Conservation (phyloP, 495 filamentous ascomycete genomes). For the Hypoxylon lienhwacheense region DNA sequence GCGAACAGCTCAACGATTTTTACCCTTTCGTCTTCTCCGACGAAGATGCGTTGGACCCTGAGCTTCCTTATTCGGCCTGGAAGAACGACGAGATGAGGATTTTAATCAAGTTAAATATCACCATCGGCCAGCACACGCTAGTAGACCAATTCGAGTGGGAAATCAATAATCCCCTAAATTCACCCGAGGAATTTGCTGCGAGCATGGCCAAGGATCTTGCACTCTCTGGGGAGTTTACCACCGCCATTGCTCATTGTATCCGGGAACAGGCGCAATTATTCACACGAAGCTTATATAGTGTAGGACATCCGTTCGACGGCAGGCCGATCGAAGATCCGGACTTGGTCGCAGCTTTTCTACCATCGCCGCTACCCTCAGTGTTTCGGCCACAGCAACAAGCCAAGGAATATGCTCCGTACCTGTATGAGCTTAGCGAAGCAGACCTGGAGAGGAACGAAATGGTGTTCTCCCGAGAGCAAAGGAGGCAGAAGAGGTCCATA, state of each 20-base stretch:
- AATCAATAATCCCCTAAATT: slow-evolving; percentile 91
- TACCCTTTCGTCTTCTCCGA: slow-evolving; percentile 87
- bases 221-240: slow-evolving; percentile 93
- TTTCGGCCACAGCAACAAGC: slow-evolving; percentile 88
- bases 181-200: slow-evolving; percentile 88
- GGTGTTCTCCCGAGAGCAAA: slow-evolving; percentile 87
- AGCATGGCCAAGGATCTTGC: slow-evolving; percentile 90
- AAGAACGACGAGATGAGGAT: slow-evolving; percentile 99
- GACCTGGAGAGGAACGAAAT: slow-evolving; percentile 90
- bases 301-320: slow-evolving; percentile 93
- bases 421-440: slow-evolving; percentile 90
- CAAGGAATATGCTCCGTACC: slow-evolving; percentile 88
- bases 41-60: slow-evolving; percentile 87
- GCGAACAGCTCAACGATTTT: slow-evolving; percentile 89
- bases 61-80: slow-evolving; percentile 88
- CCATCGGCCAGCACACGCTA: slow-evolving; percentile 90
- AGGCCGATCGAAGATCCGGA: slow-evolving; percentile 90
- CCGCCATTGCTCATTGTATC: slow-evolving; percentile 95
- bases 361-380: slow-evolving; percentile 76
- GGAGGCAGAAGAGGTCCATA: slow-evolving; percentile 90
- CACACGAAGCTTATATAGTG: slow-evolving; percentile 87
- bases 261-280: slow-evolving; percentile 94
- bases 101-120: slow-evolving; percentile 92
- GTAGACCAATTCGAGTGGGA: slow-evolving; percentile 99
- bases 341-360: slow-evolving; percentile 79